These are phyloP conservation scores for Myrica gale DNA, from an alignment of 306 rosid species.

Conservation along the genomic window DNA sequence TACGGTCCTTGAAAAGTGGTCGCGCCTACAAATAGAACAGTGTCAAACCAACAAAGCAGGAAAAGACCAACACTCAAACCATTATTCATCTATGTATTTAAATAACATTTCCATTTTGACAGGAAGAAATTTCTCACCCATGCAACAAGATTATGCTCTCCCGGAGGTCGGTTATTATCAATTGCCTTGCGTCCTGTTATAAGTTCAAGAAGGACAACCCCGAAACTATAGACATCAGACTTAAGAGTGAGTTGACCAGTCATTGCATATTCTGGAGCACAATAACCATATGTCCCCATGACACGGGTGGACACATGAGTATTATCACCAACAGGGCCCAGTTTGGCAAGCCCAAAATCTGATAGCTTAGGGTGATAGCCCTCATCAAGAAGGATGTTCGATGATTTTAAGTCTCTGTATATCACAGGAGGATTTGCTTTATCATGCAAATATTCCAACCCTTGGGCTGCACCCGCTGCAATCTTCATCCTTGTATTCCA, in stretches of 20 bases:
- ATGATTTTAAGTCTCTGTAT: slow-evolving; percentile 75
- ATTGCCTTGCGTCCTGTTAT: slow-evolving; percentile 81
- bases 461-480: slow-evolving; percentile 79
- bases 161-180: slow-evolving; percentile 51
- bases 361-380: slow-evolving; percentile 72
- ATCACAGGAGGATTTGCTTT: slow-evolving; percentile 67
- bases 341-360: slow-evolving; percentile 82
- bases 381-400: slow-evolving; percentile 76
- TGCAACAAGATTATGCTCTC: slow-evolving; percentile 70
- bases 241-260: slow-evolving; percentile 78
- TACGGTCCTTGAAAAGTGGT: slow-evolving; percentile 63
- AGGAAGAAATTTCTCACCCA: slow-evolving; percentile 56
- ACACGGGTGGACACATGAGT: slow-evolving; percentile 77
- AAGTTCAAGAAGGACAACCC: slow-evolving; percentile 79
- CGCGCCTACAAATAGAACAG: slow-evolving; percentile 52
- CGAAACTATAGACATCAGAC: slow-evolving; percentile 80
- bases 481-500: slow-evolving; percentile 92
- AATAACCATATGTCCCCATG: slow-evolving; percentile 83
- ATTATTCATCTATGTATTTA: slow-evolving; percentile 3
- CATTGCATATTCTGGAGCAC: slow-evolving; percentile 86
- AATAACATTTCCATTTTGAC: neutral
- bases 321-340: slow-evolving; percentile 74
- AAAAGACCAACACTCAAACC: slow-evolving; percentile 9
- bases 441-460: slow-evolving; percentile 83
- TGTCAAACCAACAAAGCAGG: slow-evolving; percentile 5